These are phyloP conservation scores for Vachellia collinsii DNA, from an alignment of 306 rosid genomes.

Conservation along the genomic window DNA sequence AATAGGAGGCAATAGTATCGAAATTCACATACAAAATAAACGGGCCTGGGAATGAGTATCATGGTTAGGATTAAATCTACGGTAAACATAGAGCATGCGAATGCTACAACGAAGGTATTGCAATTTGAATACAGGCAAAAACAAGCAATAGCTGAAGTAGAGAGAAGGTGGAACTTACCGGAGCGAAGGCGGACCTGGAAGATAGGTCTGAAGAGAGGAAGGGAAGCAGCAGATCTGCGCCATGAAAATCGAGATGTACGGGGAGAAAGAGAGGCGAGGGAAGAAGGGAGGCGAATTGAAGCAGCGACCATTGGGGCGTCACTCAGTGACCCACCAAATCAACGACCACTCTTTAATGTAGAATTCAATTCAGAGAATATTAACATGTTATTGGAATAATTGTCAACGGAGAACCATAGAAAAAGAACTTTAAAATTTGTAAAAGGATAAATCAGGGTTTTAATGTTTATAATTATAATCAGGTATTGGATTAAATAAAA, in stretches of 20 bases:
- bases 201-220: conserved; percentile 47
- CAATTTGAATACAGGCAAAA: neutral
- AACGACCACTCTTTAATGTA: neutral
- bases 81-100: neutral
- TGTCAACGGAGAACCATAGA: too few species aligned
- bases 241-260: conserved; percentile 43
- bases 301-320: conserved; percentile 47
- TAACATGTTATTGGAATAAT: too few species aligned
- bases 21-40: neutral
- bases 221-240: conserved; percentile 41
- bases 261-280: conserved; percentile 44
- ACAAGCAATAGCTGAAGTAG: neutral
- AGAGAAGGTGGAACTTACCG: conserved; percentile 31
- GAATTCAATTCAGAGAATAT: too few species aligned
- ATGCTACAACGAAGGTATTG: neutral
- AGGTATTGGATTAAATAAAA: too few species aligned
- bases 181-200: conserved; percentile 50
- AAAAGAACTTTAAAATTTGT: too few species aligned
- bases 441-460: too few species aligned
- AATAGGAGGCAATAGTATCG: neutral
- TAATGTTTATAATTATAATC: too few species aligned
- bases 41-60: neutral
- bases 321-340: neutral
- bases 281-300: conserved; percentile 60
- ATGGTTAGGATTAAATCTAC: neutral